phyloP scores from a whole-genome alignment of 2,329 filamentous ascomycete genomes.

The Microascus cirrosus region DNA sequence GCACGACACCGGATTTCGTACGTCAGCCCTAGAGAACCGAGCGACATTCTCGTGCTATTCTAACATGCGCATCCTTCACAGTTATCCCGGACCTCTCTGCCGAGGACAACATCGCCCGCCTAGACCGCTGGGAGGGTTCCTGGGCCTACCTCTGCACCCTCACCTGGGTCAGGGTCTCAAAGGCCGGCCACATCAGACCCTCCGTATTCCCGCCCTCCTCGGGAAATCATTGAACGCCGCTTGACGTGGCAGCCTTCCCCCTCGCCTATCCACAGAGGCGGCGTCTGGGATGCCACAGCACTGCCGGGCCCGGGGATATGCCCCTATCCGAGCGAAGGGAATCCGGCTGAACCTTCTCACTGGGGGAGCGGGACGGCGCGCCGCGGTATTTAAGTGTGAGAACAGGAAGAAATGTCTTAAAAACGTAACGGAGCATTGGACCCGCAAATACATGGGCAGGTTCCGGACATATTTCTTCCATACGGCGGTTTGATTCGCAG shows the following conservation, averaged over 20 bases:
- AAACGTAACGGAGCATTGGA: neutral
- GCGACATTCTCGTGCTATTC: neutral
- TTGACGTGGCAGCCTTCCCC: slow-evolving; percentile 3
- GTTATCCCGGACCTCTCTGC: slow-evolving; percentile 67
- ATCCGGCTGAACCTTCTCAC: neutral
- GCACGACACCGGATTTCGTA: slow-evolving; percentile 72
- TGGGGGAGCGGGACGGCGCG: neutral
- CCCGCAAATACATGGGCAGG: neutral
- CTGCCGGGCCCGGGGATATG: neutral
- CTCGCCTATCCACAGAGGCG: neutral
- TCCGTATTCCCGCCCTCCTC: slow-evolving; percentile 62
- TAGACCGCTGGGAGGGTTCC: slow-evolving; percentile 69
- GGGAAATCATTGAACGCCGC: neutral
- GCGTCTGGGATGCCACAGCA: neutral
- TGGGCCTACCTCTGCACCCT: slow-evolving; percentile 73
- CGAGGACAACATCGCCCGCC: slow-evolving; percentile 48
- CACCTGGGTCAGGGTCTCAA: slow-evolving; percentile 65
- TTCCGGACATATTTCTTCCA: neutral
- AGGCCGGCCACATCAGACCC: slow-evolving; percentile 51
- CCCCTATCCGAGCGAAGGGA: neutral
- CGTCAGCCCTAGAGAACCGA: slow-evolving; percentile 14
- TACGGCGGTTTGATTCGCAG: neutral
- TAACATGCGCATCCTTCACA: slow-evolving; percentile 22
- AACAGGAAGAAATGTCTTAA: neutral
- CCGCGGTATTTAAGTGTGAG: neutral